Conservation (phyloP, 352 stramenopile genomes). For the Saprolegnia diclina region DNA sequence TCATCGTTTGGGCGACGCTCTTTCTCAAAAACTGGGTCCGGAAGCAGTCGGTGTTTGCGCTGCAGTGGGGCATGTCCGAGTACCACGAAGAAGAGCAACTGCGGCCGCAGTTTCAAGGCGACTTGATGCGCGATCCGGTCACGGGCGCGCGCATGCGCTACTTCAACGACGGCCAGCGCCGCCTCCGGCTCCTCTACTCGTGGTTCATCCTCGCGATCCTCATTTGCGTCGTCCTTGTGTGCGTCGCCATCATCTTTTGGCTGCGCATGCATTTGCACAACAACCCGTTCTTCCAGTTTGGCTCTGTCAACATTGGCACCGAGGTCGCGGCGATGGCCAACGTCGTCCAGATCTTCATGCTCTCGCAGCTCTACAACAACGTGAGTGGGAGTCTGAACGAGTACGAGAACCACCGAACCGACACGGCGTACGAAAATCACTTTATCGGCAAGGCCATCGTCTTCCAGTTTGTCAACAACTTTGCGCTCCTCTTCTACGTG, state of each 20-base stretch:
- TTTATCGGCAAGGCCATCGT: conserved; percentile 93
- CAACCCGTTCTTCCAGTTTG: conserved; percentile 45
- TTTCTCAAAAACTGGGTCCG: conserved; percentile 90
- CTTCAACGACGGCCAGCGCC: conserved; percentile 61
- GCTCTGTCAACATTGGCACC: conserved; percentile 56
- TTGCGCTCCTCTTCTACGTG: conserved; percentile 93
- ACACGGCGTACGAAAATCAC: conserved; percentile 87
- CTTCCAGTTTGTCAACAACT: conserved; percentile 96
- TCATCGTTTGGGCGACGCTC: conserved; percentile 85
- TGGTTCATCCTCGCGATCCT: conserved; percentile 78
- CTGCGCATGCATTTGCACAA: conserved; percentile 70
- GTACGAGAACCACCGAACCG: conserved; percentile 91
- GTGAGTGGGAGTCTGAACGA: conserved; percentile 86
- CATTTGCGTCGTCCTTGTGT: conserved; percentile 66
- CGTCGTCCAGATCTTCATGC: conserved; percentile 78
- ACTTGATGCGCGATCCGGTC: conserved; percentile 69
- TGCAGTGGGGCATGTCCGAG: conserved; percentile 82
- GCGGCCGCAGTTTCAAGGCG: conserved; percentile 71
- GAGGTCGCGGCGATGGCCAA: conserved; percentile 71
- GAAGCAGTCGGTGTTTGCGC: conserved; percentile 64
- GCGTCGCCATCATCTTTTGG: conserved; percentile 74
- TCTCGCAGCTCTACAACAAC: conserved; percentile 90
- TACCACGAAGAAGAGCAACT: conserved; percentile 65
- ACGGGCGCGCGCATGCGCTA: conserved; percentile 66
- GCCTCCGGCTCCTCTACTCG: conserved; percentile 66